A percentile compares a stretch with the other conserved stretches of the same genome.
These are phyloP conservation scores for Pythium grandisporangium DNA, from an alignment of 352 stramenopile genomes.

Conservation along the genomic window DNA sequence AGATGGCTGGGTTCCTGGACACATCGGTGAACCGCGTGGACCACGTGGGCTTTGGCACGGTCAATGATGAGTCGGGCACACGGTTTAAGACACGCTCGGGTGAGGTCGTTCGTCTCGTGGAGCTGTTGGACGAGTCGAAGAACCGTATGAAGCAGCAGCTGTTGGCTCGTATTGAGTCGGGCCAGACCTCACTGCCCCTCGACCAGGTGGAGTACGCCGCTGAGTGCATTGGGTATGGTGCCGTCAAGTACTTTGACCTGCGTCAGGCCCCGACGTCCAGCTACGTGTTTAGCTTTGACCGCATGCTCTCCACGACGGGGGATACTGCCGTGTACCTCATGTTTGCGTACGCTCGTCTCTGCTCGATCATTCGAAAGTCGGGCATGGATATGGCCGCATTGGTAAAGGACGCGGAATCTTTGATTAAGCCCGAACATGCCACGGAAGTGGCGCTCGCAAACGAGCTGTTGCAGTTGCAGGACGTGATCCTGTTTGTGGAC, in stretches of 20 bases:
- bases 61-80: conserved; percentile 84
- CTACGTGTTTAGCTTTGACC: conserved; percentile 99
- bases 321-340: conserved; percentile 99
- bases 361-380: conserved; percentile 95
- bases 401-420: conserved; percentile 30
- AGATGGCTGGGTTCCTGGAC: conserved; percentile 71
- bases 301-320: conserved; percentile 98
- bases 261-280: conserved; percentile 96
- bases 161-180: conserved; percentile 87
- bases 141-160: conserved; percentile 92
- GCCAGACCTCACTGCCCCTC: conserved; percentile 77
- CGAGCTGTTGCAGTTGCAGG: conserved; percentile 94
- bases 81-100: conserved; percentile 98
- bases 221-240: conserved; percentile 96
- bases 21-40: conserved; percentile 75
- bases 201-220: conserved; percentile 92
- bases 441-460: conserved; percentile 90
- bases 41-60: conserved; percentile 80
- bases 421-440: conserved; percentile 61
- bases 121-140: conserved; percentile 98
- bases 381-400: conserved; percentile 80
- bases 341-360: conserved; percentile 97
- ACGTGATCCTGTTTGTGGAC: conserved; percentile 92
- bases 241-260: conserved; percentile 99
- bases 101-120: conserved; percentile 97